These are phyloP conservation scores for Tuber calosporum DNA, from an alignment of 495 filamentous ascomycete genomes.

Conservation along the genomic window DNA sequence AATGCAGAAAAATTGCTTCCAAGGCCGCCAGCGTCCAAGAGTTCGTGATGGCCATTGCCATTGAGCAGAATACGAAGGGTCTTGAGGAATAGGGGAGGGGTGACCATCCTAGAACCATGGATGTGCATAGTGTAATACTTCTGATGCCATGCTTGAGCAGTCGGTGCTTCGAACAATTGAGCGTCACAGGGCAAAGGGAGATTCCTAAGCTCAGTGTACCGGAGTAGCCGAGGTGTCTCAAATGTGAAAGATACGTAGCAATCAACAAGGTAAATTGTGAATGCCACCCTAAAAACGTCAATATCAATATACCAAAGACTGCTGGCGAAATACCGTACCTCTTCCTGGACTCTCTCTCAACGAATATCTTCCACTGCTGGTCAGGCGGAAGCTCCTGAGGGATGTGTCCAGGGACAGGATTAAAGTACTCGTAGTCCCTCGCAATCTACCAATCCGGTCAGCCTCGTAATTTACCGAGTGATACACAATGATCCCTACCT, in stretches of 20 bases:
- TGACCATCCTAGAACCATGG: conserved; percentile 27
- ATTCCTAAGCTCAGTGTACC: conserved; percentile 28
- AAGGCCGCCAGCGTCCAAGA: conserved; percentile 23
- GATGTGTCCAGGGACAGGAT: conserved; percentile 20
- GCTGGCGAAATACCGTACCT: conserved; percentile 20
- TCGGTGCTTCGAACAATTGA: conserved; percentile 33
- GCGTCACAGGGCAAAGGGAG: conserved; percentile 38
- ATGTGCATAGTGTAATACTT: conserved; percentile 24
- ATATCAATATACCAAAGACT: background rate
- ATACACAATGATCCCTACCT: conserved; percentile 23
- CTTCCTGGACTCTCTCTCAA: conserved; percentile 38
- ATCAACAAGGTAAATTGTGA: conserved; percentile 34
- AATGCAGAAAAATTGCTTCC: conserved; percentile 37
- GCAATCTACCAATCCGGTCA: conserved; percentile 30
- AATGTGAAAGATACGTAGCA: conserved; percentile 35
- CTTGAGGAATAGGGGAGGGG: conserved; percentile 24
- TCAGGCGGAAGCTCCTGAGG: conserved; percentile 28
- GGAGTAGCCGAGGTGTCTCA: conserved; percentile 33
- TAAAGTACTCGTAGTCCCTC: conserved; percentile 35
- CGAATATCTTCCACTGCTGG: conserved; percentile 38
- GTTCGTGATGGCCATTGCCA: conserved; percentile 25
- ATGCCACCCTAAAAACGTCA: conserved; percentile 27
- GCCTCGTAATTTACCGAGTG: background rate
- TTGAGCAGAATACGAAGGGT: conserved; percentile 31
- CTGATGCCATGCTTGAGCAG: conserved; percentile 32